Evolutionary conservation across 805 yeast species (phyloP), one percentile per base, ranked within the genome.

Genomic region (Lachancea kluyveri): DNA sequence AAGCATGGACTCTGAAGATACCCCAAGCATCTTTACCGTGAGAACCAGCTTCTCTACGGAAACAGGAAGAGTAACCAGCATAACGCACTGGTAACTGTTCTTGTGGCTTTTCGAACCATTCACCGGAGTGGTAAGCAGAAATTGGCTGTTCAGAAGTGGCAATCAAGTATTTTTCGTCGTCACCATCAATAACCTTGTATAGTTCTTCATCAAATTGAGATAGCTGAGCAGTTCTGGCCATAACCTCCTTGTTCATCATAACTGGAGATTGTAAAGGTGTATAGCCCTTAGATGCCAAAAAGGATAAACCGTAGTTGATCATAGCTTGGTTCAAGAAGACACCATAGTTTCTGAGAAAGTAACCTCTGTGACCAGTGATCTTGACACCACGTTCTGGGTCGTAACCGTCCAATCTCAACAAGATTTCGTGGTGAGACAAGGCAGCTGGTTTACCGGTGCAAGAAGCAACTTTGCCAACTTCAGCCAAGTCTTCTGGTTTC

Each of bases 21-120:
- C 98, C 98, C 98, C 98, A 92, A 30, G 98, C 98, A 57, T 92
- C 98, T 63, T 90, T 90, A 62, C 98, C 98, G 55, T 90, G 97
- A 45, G 96, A 80, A 48, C 98, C 98, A 37, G 98, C 98, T 70
- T 92, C 98, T 69, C 98, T 84, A 67, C 98, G 80, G 79, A 92
- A 92, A 77, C 98, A 92, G 28, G 96, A 83, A 21, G 96, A 87
- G 71, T 82, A 92, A 53, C 98, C 98, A 29, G 96, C 98, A 56
- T 92, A 92, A 65, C 94, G 83, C 43, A 86, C 74, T 40, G 98
- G 98, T 49, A 92, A 74, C 69, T 92, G 98, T 65, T 88, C 96
- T 41, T 79, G 78, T 38, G 98, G 98, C 50, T 83, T 79, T 67
- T 92, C 97, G 52, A 92, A 92, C 98, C 98, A 92, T 68, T 92